phyloP scores from a whole-genome alignment of 148 eudicot species.

The Rhododendron henanense region DNA sequence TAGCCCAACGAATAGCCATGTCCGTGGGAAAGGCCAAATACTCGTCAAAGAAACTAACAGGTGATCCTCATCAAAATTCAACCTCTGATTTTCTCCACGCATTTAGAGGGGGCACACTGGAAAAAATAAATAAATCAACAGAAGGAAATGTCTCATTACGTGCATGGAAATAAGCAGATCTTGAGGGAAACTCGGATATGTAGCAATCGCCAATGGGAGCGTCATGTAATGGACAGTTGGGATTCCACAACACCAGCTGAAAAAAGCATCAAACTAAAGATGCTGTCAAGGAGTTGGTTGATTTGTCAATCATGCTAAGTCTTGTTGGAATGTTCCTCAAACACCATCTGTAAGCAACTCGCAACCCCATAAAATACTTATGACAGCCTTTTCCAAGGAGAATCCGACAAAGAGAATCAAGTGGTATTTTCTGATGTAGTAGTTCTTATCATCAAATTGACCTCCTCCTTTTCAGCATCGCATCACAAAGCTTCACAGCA shows the following conservation, averaged over 20 bases:
- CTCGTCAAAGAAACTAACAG: background rate
- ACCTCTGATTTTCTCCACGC: background rate
- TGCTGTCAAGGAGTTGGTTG: too few relatives aligned
- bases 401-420: background rate
- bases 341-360: background rate
- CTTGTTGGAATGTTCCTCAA: background rate
- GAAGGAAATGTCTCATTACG: too few relatives aligned
- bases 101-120: background rate
- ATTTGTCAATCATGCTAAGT: too few relatives aligned
- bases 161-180: too few relatives aligned
- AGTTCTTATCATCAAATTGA: conserved; percentile 4
- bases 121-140: background rate
- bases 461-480: conserved; percentile 44
- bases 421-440: background rate
- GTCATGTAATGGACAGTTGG: too few relatives aligned
- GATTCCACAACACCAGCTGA: too few relatives aligned
- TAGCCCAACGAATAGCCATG: background rate
- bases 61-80: background rate
- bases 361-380: background rate
- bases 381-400: background rate
- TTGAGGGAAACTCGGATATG: too few relatives aligned
- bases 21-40: background rate
- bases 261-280: too few relatives aligned
- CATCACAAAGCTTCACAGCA: conserved; percentile 82
- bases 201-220: too few relatives aligned